Base-by-base conservation (phyloP, 73 alveolate genomes). In the Paramecium sonneborni region DNA sequence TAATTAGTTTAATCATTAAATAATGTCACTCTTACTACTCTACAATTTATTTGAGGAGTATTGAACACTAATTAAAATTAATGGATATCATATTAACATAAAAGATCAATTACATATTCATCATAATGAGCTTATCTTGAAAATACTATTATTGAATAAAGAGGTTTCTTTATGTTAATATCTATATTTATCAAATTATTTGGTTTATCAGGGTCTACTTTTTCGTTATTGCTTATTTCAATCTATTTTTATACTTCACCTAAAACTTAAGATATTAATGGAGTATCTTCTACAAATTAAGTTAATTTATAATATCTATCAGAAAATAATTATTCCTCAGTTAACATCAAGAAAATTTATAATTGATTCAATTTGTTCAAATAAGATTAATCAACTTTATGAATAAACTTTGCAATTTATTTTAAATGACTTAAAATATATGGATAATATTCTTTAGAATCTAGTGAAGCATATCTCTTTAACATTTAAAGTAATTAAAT, bases 241-340 rank as follows among this genome's bases (percentile, higher is more conserved):
- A 43, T 37, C 26, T 79, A 10, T 79, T 79, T 30, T 79, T 79
- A 44, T 8, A 79, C 72, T 79, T 79, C 44, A 1, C 86, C 86
- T 37, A 72, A 72, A 11, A 72, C 86, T 72, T 72, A 15, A 12
- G 38, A 72, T 4, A 72, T 34, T 15, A 41, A 79, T 39, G n/a
- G 74, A 34, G 44, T 43, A 18, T 79, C 74, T 43, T 79, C 90
- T 0, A 18, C 55, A 18, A 79, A 43, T 43, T 57, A 44, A 11
- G 44, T 23, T 23, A 79, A 43, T 79, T 39, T 79, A 24, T 5
- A 38, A 46, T 79, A 79, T 23, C 74, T 38, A 41, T 79, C 72
- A 38, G 90, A 79, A 44, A 79, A 79, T 8, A 79, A 11, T 43
- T 38, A 23, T 79, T 79, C 69, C 18, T 79, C 90, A 20, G 55